Base-by-base conservation (phyloP, 176 grass and related monocot genomes). In the Oryza nivara region DNA sequence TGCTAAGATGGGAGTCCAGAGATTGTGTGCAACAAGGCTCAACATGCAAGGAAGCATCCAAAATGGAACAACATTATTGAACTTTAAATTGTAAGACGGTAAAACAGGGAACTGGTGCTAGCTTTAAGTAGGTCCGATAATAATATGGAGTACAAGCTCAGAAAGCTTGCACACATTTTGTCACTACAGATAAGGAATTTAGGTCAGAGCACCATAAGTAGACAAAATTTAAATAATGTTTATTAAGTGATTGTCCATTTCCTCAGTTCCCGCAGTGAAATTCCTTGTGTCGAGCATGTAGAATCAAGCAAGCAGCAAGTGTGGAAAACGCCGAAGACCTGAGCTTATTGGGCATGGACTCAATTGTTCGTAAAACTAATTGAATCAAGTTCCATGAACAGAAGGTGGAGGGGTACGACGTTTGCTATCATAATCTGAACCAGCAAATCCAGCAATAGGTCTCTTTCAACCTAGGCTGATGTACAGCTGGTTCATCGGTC, bases 1-100 rank as follows among this genome's bases (percentile, higher is more conserved):
- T 34, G 49, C 67, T 79, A 78, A 67, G 34, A 82, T 78, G 7
- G 54, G 48, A 68, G 40, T 17, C 66, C 47, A 84, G 34, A 75
- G 17, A 38, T 44, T 43, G 35, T 75, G 63, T 28, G n/a, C 46
- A 68, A 34, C 34, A 83, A 67, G 43, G 40, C 28, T 75, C 56
- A 68, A 80, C 9, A 80, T 36, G 23, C 13, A 76, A 22, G 38
- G 15, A 67, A 74, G 16, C 19, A 72, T 63, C 13, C 23, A 67
- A 15, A 64, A 81, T 28, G 44, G 67, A 5, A 46, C 16, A 64
- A 48, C 36, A 26, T 1, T 1, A 58, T 44, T 44, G 72, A 60
- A 28, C 36, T 81, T 69, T 22, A 15, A 76, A 7, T 23, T 75
- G 70, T n/a, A 83, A 19, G 35, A 75, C 11, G 7, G 13, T 49